Evolutionary conservation across 208 protist genomes (phyloP).

Genomic region (Leishmania tropica): DNA sequence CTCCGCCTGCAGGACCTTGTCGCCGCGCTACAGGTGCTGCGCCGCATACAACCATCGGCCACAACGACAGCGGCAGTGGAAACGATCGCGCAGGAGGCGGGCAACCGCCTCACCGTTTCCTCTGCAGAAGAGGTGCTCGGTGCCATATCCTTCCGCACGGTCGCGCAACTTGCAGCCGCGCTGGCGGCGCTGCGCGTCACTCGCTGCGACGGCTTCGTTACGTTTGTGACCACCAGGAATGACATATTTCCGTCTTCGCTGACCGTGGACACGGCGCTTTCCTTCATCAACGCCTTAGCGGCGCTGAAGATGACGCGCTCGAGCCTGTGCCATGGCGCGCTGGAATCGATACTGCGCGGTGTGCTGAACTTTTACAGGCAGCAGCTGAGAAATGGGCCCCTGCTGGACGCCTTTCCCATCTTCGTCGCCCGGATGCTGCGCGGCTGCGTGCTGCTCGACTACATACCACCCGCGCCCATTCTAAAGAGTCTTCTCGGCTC

Average conservation of each 20-base stretch:
- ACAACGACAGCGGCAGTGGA: slow-evolving; percentile 33
- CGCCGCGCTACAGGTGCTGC: slow-evolving; percentile 52
- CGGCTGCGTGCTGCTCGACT: slow-evolving; percentile 57
- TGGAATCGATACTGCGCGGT: slow-evolving; percentile 15
- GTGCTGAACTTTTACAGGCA: slow-evolving; percentile 18
- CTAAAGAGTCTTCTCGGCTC: slow-evolving; percentile 40
- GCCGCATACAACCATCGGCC: slow-evolving; percentile 39
- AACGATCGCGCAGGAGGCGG: slow-evolving; percentile 26
- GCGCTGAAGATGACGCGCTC: slow-evolving; percentile 20
- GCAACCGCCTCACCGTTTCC: slow-evolving; percentile 15
- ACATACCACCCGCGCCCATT: slow-evolving; percentile 37
- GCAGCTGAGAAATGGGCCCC: slow-evolving; percentile 17
- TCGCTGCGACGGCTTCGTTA: slow-evolving; percentile 51
- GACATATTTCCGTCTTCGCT: slow-evolving; percentile 25
- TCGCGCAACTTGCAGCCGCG: slow-evolving; percentile 57
- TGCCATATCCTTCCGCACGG: slow-evolving; percentile 35
- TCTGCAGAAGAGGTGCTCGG: neutral
- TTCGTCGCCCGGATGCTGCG: slow-evolving; percentile 58
- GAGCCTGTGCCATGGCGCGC: slow-evolving; percentile 20
- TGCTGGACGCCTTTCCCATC: slow-evolving; percentile 38
- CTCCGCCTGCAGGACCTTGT: slow-evolving; percentile 42
- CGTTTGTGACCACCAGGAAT: slow-evolving; percentile 31
- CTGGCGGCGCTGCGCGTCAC: slow-evolving; percentile 62
- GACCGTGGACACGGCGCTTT: slow-evolving; percentile 40
- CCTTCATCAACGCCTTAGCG: slow-evolving; percentile 55